phyloP scores from a whole-genome alignment of 208 protist genomes.

The Leishmania aethiopica region DNA sequence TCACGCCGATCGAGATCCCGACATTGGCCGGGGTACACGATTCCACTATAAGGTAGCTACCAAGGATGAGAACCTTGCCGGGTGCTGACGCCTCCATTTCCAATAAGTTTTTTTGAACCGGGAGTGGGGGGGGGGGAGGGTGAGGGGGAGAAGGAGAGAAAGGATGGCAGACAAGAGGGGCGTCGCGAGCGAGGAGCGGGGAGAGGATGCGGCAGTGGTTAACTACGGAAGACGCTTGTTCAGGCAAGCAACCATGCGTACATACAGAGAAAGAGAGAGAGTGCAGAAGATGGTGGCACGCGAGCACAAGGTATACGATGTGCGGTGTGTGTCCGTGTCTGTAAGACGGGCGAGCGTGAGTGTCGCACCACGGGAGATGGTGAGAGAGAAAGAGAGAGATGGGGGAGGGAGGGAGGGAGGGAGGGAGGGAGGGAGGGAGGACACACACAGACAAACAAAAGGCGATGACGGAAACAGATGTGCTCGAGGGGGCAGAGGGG shows the following conservation, averaged over 20 bases:
- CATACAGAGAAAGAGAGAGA: neutral
- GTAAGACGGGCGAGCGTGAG: neutral
- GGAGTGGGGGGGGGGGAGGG: neutral
- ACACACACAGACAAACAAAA: neutral
- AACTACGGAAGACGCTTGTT: neutral
- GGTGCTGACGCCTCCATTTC: constrained; percentile 79
- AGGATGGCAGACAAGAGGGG: neutral
- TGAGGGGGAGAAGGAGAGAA: neutral
- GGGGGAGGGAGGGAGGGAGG: too few species aligned
- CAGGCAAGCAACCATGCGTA: neutral
- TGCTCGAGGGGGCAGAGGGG: neutral
- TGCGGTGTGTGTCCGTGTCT: neutral
- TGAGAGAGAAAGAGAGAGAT: neutral
- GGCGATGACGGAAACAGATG: neutral
- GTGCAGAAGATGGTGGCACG: too few species aligned
- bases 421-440: neutral
- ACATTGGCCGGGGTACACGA: constrained; percentile 60
- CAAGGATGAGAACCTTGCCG: constrained; percentile 96
- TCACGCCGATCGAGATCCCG: constrained; percentile 93
- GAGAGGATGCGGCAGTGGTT: neutral
- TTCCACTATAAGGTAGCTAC: constrained; percentile 96
- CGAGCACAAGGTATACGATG: neutral
- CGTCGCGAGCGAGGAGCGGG: neutral
- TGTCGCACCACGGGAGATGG: neutral
- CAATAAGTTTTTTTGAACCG: neutral